These are phyloP conservation scores for Urtica urens DNA, from an alignment of 306 rosid genomes.

Conservation along the genomic window DNA sequence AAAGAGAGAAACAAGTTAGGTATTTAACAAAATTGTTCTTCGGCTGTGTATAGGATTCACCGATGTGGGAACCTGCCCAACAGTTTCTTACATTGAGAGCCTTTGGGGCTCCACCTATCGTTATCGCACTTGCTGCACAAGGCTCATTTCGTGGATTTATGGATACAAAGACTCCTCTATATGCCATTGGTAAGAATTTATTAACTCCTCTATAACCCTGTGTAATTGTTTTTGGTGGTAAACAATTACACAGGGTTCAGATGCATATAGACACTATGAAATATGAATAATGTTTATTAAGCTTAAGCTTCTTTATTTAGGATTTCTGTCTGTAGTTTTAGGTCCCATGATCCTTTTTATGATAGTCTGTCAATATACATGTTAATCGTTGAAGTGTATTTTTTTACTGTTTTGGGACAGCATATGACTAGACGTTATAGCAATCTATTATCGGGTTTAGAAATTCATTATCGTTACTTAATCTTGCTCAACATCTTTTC, in stretches of 20 bases:
- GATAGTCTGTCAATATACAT: no score
- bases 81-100: slow-evolving; percentile 78
- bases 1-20: no score
- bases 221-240: no score
- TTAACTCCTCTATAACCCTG: no score
- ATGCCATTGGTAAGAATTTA: slow-evolving; percentile 65
- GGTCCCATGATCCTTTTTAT: neutral
- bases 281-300: neutral
- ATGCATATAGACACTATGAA: neutral
- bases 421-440: neutral
- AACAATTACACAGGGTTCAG: no score
- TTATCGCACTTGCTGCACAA: slow-evolving; percentile 88
- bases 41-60: slow-evolving; percentile 75
- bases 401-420: neutral
- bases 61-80: slow-evolving; percentile 77
- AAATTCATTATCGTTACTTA: no score
- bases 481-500: no score
- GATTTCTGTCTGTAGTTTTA: neutral
- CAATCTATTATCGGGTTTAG: neutral
- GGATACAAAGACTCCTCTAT: slow-evolving; percentile 88
- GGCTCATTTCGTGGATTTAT: slow-evolving; percentile 89
- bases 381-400: neutral
- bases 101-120: slow-evolving; percentile 83
- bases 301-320: neutral
- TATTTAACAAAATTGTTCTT: no score